These are phyloP conservation scores for Stereum hirsutum DNA, from an alignment of 1,284 basidiomycete genomes.

Conservation along the genomic window DNA sequence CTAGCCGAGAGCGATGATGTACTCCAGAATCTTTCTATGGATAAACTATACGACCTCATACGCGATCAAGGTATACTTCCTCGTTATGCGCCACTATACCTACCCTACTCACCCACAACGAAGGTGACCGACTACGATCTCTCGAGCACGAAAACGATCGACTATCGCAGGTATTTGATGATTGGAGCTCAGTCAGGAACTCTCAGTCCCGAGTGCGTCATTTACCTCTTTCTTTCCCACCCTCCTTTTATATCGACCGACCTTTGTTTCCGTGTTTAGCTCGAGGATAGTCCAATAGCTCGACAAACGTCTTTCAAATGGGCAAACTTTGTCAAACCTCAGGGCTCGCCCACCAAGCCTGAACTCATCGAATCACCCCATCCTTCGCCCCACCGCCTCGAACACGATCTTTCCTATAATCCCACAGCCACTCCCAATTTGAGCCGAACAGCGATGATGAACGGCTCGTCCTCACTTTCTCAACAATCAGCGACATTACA, in stretches of 20 bases:
- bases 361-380: conserved; percentile 61
- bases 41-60: conserved; percentile 60
- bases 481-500: too few relatives aligned
- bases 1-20: conserved; percentile 63
- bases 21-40: conserved; percentile 49
- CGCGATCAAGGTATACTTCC: conserved; percentile 61
- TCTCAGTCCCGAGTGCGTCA: conserved; percentile 19
- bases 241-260: conserved; percentile 7
- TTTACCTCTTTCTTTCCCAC: neutral
- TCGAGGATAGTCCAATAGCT: conserved; percentile 44
- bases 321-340: conserved; percentile 64
- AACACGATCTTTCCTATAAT: conserved; percentile 48
- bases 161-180: conserved; percentile 56
- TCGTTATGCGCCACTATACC: conserved; percentile 1
- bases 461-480: conserved; percentile 10
- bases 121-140: conserved; percentile 59
- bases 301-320: conserved; percentile 78
- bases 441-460: conserved; percentile 18
- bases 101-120: conserved; percentile 5
- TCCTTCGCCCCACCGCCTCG: conserved; percentile 64
- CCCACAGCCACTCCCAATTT: conserved; percentile 17
- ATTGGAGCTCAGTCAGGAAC: conserved; percentile 41
- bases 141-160: conserved; percentile 74
- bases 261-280: conserved; percentile 5
- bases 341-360: conserved; percentile 69